Percentiles rank a stretch among this genome's conserved stretches.
phyloP scores from a whole-genome alignment of 2,329 filamentous ascomycete species.

The Beauveria scarabaeidicola region DNA sequence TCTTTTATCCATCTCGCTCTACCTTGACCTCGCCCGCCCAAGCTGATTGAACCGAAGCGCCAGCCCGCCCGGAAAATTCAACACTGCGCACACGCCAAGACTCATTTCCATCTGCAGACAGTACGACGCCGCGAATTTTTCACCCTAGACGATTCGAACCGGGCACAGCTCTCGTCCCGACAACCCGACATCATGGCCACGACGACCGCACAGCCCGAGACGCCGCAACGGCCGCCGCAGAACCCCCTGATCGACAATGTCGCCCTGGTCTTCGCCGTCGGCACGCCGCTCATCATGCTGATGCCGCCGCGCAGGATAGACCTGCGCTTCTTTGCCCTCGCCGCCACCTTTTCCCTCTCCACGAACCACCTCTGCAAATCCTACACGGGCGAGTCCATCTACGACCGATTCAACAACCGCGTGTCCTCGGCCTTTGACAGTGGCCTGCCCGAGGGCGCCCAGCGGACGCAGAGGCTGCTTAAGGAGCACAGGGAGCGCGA shows the following conservation, averaged over 20 bases:
- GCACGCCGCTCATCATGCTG: conserved; percentile 39
- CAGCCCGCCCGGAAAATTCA: background rate
- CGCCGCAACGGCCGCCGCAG: conserved; percentile 21
- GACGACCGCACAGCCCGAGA: background rate
- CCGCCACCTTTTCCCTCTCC: conserved; percentile 41
- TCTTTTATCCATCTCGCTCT: background rate
- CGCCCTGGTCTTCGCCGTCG: conserved; percentile 38
- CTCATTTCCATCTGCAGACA: background rate
- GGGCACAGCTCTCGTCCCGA: background rate
- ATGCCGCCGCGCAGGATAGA: conserved; percentile 45
- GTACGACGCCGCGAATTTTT: background rate
- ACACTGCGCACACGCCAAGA: background rate
- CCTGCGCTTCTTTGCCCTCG: conserved; percentile 42
- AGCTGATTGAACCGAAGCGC: background rate
- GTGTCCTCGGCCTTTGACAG: conserved; percentile 37
- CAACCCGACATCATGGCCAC: background rate
- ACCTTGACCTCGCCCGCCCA: background rate
- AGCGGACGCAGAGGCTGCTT: conserved; percentile 37
- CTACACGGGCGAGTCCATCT: conserved; percentile 47
- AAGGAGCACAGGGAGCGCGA: conserved; percentile 36
- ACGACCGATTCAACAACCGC: conserved; percentile 37
- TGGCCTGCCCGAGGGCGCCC: conserved; percentile 49
- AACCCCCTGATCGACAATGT: conserved; percentile 36
- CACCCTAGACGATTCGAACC: background rate
- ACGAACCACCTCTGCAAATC: conserved; percentile 48